These are phyloP conservation scores for Alloascoidea hylecoeti DNA, from an alignment of 805 yeast genomes.

Conservation along the genomic window DNA sequence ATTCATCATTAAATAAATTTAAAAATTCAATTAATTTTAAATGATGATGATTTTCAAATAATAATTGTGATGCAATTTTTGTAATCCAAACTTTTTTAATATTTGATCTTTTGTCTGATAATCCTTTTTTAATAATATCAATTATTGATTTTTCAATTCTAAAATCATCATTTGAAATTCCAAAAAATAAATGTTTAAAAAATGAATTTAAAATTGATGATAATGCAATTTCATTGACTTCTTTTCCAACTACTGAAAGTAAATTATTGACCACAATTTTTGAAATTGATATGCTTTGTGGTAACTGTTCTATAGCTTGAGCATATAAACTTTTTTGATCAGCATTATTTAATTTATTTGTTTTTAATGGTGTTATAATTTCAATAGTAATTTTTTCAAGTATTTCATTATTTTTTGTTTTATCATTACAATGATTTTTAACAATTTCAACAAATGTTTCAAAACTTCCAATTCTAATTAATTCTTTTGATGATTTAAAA, in stretches of 20 bases:
- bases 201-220: conserved; percentile 32
- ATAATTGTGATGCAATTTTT: conserved; percentile 25
- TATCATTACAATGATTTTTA: conserved; percentile 11
- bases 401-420: conserved; percentile 18
- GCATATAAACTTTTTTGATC: conserved; percentile 52
- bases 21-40: conserved; percentile 2
- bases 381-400: conserved; percentile 28
- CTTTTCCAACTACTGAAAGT: conserved; percentile 47
- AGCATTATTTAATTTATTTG: conserved; percentile 36
- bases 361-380: conserved; percentile 39
- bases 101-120: conserved; percentile 47
- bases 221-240: conserved; percentile 59
- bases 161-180: conserved; percentile 11
- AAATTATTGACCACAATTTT: conserved; percentile 27
- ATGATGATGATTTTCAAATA: conserved; percentile 4
- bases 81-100: conserved; percentile 57
- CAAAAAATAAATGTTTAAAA: conserved; percentile 24
- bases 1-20: conserved; percentile 9
- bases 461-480: conserved; percentile 37
- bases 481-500: conserved; percentile 57
- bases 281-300: conserved; percentile 18
- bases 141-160: conserved; percentile 12
- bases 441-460: conserved; percentile 19
- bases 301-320: conserved; percentile 23
- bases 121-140: conserved; percentile 36